Evolutionary conservation across 1,284 basidiomycete genomes (phyloP), one percentile per base, ranked within the genome.

Genomic region (Moniliophthora roreri): DNA sequence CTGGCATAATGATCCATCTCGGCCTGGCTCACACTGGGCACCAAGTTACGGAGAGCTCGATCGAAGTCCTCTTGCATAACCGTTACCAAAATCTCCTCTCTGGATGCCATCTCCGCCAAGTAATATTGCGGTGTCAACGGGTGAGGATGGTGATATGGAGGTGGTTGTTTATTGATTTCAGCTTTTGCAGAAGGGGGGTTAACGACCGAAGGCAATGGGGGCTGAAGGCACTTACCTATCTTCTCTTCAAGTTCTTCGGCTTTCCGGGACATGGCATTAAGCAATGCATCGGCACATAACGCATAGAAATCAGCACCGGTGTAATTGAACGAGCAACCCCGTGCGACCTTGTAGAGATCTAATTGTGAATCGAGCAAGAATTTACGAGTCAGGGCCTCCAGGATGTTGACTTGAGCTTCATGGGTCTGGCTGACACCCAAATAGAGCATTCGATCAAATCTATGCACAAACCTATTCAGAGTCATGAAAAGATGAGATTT

Each of bases 281-380:
- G 79, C 80, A 99, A 87, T 1, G 96, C 95, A 67, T 99, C 97
- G 3, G 94, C 91, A 67, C 96, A 98, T 13, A 99, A 75, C 0
- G 97, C 96, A 73, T 99, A 99, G 62, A 99, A 95, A 70, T 99
- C 97, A 34, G 97, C 97, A 23, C 97, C 95, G 3, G 95, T 98
- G 64, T 90, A 93, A 67, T 96, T 94, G 76, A 97, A 93, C 0
- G 94, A 89, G 58, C 95, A 98, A 50, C 77, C 74, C 37, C 88
- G 78, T 11, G 91, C 90, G 47, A 99, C 73, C 6, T 67, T 64
- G 28, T 71, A 68, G 13, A 99, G 79, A 61, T 88, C 75, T 7
- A 96, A 76, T 48, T 74, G 74, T 0, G 87, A 78, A 60, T 93
- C 83, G 21, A 98, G 79, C 46, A 82, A 84, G 77, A 99, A 98